Evolutionary conservation across 768 basidiomycete species (phyloP).

Genomic region (Boletus edulis): DNA sequence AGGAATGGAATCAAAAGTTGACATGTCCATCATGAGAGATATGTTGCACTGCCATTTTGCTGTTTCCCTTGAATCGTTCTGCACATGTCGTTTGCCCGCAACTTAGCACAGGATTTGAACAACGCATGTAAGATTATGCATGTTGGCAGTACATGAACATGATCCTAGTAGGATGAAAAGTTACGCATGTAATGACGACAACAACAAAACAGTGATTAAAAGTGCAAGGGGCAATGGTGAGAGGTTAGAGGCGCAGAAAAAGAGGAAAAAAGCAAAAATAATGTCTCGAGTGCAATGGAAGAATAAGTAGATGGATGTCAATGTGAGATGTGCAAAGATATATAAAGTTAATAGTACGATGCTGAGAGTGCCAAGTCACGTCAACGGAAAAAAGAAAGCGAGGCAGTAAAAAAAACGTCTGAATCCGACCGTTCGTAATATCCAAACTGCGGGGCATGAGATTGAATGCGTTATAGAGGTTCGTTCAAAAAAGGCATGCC

Average conservation of each 20-base stretch:
- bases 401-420: background rate
- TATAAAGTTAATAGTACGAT: slow-evolving; percentile 20
- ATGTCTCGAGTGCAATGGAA: background rate
- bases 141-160: slow-evolving; percentile 6
- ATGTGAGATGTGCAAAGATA: background rate
- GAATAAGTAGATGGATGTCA: background rate
- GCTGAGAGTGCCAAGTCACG: slow-evolving; percentile 9
- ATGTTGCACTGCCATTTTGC: no score
- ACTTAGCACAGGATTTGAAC: background rate
- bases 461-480: background rate
- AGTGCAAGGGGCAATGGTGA: no score
- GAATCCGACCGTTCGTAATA: slow-evolving; percentile 13
- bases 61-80: no score
- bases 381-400: background rate
- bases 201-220: background rate
- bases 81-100: no score
- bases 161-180: background rate
- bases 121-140: slow-evolving; percentile 6
- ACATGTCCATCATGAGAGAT: no score
- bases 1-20: no score
- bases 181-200: slow-evolving; percentile 11
- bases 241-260: background rate
- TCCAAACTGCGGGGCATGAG: slow-evolving; percentile 8
- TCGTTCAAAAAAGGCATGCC: background rate
- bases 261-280: background rate